These are phyloP conservation scores for Saraca asoca DNA, from an alignment of 331 rosid genomes.

Conservation along the genomic window DNA sequence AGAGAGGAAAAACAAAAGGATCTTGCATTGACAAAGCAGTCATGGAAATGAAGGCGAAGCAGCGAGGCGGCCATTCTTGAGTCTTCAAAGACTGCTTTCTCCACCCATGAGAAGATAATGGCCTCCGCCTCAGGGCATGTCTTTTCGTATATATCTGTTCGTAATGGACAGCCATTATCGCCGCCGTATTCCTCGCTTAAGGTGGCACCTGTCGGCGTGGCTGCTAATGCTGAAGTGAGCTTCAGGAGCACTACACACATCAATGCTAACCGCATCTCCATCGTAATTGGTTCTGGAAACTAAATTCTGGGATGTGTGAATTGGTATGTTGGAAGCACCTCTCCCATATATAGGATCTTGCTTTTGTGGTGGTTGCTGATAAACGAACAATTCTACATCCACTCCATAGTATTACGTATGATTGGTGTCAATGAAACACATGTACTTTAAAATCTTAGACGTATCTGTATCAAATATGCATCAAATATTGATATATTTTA, in stretches of 20 bases:
- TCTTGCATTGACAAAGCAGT: conserved; percentile 90
- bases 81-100: conserved; percentile 51
- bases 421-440: no score
- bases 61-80: conserved; percentile 86
- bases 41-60: conserved; percentile 83
- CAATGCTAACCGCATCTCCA: conserved; percentile 34
- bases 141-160: conserved; percentile 37
- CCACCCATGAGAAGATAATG: conserved; percentile 63
- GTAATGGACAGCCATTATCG: conserved; percentile 40
- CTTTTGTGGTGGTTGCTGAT: conserved; percentile 7
- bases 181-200: conserved; percentile 45
- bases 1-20: background rate
- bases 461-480: no score
- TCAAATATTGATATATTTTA: no score
- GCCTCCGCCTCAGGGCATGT: conserved; percentile 70
- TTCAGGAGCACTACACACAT: conserved; percentile 42
- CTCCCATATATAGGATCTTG: conserved; percentile 39
- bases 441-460: no score
- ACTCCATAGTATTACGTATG: no score
- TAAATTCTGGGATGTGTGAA: background rate
- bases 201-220: conserved; percentile 16
- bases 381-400: background rate
- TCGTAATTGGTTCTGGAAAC: background rate
- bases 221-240: conserved; percentile 39
- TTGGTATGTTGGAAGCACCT: conserved; percentile 20